Base-by-base conservation (phyloP, 768 basidiomycete species). In the Russula compacta region DNA sequence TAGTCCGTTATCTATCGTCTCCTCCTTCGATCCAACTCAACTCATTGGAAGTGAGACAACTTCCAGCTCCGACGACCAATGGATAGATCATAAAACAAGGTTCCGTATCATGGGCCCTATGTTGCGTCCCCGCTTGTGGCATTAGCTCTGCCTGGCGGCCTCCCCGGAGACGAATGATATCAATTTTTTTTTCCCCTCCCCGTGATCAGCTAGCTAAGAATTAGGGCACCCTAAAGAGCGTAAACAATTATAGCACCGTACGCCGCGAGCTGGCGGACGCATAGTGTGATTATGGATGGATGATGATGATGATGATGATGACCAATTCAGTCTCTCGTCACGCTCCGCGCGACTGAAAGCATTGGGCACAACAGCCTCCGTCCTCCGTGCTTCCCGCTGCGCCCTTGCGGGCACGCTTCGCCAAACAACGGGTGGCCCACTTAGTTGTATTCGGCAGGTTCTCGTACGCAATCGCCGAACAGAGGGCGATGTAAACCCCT, bases 351-450 rank as follows among this genome's bases (percentile, higher is more conserved):
- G 61, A 52, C 24, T 29, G 24, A 57, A 46, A 46, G 29, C 38
- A 43, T 56, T 61, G 48, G 44, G 29, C 29, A 60, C 54, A 61
- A 61, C 54, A 56, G 60, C n/a, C 33, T 43, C 61, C 61, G 61
- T 62, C 10, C 43, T 62, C 61, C 61, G 61, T 54, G 61, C 46
- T 63, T 63, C 60, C 55, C 56, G 49, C 53, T 52, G 14, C 52
- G 43, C 56, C 60, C 60, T 38, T 38, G 33, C 43, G 59, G 52
- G 46, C 32, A 43, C 47, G 14, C 40, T 40, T 21, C 44, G 17
- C 58, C 48, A 60, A 46, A 53, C 29, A 43, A 29, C 39, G 32
- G 36, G 58, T 53, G 21, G 10, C 10, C n/a, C 53, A n/a, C n/a
- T n/a, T n/a, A 40, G 57, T 58, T 42, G 40, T 29, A 58, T 50